Conservation (phyloP, 805 yeast genomes). For the Starmerella vitae region DNA sequence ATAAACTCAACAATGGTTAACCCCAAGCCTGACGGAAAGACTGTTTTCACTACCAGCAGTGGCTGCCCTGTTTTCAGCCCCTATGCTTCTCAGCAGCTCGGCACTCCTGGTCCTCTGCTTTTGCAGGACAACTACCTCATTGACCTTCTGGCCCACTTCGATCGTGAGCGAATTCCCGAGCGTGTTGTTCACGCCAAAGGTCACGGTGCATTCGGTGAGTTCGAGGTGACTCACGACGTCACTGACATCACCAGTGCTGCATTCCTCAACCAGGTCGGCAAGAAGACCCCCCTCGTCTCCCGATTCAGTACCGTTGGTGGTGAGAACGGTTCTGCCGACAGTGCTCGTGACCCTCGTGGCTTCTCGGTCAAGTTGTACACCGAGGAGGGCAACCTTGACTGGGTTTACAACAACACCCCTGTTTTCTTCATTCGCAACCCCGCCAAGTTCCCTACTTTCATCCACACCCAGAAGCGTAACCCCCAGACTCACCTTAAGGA, state of each 20-base stretch:
- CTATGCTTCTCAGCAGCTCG: slow-evolving; percentile 40
- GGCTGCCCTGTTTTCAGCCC: slow-evolving; percentile 48
- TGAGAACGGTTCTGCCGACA: slow-evolving; percentile 51
- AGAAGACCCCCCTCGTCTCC: slow-evolving; percentile 52
- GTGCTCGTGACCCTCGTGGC: slow-evolving; percentile 60
- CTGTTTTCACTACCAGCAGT: slow-evolving; percentile 35
- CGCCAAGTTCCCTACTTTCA: slow-evolving; percentile 47
- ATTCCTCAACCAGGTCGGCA: slow-evolving; percentile 62
- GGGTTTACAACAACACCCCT: slow-evolving; percentile 65
- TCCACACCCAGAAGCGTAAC: slow-evolving; percentile 58
- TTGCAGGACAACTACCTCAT: slow-evolving; percentile 46
- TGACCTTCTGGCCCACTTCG: slow-evolving; percentile 46
- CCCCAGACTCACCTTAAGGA: slow-evolving; percentile 50
- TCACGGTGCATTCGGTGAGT: slow-evolving; percentile 47
- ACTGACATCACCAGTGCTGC: slow-evolving; percentile 35
- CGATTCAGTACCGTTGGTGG: slow-evolving; percentile 61
- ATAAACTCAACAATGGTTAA: slow-evolving; percentile 10
- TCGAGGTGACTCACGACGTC: slow-evolving; percentile 46
- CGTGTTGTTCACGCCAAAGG: slow-evolving; percentile 59
- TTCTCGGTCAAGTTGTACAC: slow-evolving; percentile 53
- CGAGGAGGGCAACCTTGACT: slow-evolving; percentile 54
- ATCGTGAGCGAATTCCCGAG: slow-evolving; percentile 53
- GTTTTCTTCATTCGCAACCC: slow-evolving; percentile 54
- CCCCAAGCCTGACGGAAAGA: slow-evolving; percentile 17
- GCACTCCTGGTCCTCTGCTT: slow-evolving; percentile 44